phyloP scores from a whole-genome alignment of 441 rosid species.

The Aleurites moluccanus region DNA sequence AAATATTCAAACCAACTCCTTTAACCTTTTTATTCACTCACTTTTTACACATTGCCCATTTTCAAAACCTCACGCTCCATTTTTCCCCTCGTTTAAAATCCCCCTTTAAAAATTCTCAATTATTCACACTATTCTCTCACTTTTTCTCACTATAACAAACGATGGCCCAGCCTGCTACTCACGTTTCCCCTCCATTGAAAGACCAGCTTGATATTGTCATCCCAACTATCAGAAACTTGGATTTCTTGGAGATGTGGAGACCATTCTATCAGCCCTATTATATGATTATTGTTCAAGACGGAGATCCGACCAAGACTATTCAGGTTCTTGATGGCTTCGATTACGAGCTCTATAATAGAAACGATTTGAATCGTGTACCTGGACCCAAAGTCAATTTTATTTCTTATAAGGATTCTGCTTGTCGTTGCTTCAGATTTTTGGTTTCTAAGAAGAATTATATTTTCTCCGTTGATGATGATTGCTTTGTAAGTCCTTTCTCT shows the following conservation, averaged over 20 bases:
- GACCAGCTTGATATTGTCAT: conserved; percentile 40
- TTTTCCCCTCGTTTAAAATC: not conserved
- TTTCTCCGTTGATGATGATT: conserved; percentile 42
- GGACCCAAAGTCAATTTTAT: conserved; percentile 38
- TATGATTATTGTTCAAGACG: conserved; percentile 39
- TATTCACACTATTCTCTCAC: too few relatives aligned
- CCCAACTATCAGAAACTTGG: conserved; percentile 40
- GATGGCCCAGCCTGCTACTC: not conserved
- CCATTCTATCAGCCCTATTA: conserved; percentile 41
- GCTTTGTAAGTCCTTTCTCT: conserved; percentile 33
- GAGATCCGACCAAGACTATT: conserved; percentile 35
- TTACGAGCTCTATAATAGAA: conserved; percentile 36
- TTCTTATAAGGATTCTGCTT: conserved; percentile 40
- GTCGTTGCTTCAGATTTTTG: conserved; percentile 42
- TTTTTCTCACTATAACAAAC: not conserved
- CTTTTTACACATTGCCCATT: not conserved
- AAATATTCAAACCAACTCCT: too few relatives aligned
- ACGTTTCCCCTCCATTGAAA: conserved; percentile 19
- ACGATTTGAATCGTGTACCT: conserved; percentile 33
- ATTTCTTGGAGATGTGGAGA: conserved; percentile 44
- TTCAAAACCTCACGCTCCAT: not conserved
- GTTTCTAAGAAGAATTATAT: conserved; percentile 41
- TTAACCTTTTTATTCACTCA: not conserved
- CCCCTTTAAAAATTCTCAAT: not conserved
- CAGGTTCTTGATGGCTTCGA: conserved; percentile 37